Base-by-base conservation (phyloP, 371 early-diverging fungal species). In the Gilbertella persicaria region DNA sequence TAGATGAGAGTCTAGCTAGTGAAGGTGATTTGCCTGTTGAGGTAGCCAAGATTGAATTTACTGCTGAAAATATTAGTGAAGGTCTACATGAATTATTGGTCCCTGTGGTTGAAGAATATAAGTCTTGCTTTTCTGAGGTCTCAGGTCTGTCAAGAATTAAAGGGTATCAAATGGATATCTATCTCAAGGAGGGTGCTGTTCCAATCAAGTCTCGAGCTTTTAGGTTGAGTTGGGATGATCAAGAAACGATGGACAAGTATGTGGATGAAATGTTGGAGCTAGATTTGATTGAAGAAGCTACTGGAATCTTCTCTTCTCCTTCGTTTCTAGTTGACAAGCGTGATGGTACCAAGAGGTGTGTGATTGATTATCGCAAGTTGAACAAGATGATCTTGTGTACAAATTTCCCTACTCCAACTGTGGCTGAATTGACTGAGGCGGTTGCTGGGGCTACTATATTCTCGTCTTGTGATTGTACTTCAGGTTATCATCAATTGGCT, bases 311-410 rank as follows among this genome's bases (percentile, higher is more conserved):
- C 55, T 45, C 59, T 9, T 52, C 78, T 2, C 84, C 85, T 1
- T 46, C 64, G 1, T 62, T 79, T 14, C 75, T 80, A 52, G 80
- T 78, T 0, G 59, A 62, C 4, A 84, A 86, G 51, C 57, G 67
- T 9, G 67, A 79, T 50, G 79, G 78, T 6, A 21, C 55, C 0
- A 23, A 81, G 3, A 67, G 78, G 0, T 14, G 80, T 26, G 62
- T 74, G 5, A 45, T 66, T 0, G 79, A 84, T 35, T 88, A 80
- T n/a, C 48, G 71, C 6, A 38, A 50, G 33, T 49, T 79, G 10
- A 81, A 81, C 45, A 44, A 45, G 0, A 51, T 64, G 5, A 78
- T 73, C 0, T 45, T 55, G 3, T 53, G 58, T 2, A 41, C 41
- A 5, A 33, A 42, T 3, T 75, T 66, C 41, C 73, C 79, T 0